Conservation (phyloP, 129 eudicot species). For the Smallanthus sonchifolius region DNA sequence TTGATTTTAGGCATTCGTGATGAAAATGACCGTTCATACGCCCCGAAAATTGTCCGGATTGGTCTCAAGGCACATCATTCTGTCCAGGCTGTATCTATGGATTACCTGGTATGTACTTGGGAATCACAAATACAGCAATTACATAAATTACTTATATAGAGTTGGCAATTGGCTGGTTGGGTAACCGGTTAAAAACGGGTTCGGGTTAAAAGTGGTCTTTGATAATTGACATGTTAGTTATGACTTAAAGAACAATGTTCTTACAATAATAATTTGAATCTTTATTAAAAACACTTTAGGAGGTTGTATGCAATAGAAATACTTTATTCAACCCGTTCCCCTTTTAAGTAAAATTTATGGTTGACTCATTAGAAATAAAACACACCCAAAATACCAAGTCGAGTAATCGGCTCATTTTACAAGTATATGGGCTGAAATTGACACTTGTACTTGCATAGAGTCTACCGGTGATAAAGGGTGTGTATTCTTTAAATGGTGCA, state of each 20-base stretch:
- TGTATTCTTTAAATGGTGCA: background rate
- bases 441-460: background rate
- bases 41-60: slow-evolving; percentile 91
- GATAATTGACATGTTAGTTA: background rate
- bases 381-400: background rate
- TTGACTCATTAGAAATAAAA: background rate
- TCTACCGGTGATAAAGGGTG: background rate
- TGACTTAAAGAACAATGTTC: background rate
- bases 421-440: background rate
- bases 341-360: background rate
- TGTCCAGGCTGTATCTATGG: slow-evolving; percentile 89
- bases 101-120: slow-evolving; percentile 64
- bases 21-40: slow-evolving; percentile 76
- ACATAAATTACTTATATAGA: background rate
- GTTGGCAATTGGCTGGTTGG: background rate
- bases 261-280: background rate
- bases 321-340: background rate
- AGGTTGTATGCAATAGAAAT: background rate
- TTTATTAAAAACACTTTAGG: background rate
- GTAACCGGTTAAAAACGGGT: background rate
- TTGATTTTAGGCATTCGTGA: slow-evolving; percentile 81
- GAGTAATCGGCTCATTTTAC: background rate
- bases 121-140: background rate
- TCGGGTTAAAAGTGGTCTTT: background rate
- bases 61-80: slow-evolving; percentile 95